Conservation (phyloP, 768 basidiomycete species). For the Erythrobasidium yunnanense region DNA sequence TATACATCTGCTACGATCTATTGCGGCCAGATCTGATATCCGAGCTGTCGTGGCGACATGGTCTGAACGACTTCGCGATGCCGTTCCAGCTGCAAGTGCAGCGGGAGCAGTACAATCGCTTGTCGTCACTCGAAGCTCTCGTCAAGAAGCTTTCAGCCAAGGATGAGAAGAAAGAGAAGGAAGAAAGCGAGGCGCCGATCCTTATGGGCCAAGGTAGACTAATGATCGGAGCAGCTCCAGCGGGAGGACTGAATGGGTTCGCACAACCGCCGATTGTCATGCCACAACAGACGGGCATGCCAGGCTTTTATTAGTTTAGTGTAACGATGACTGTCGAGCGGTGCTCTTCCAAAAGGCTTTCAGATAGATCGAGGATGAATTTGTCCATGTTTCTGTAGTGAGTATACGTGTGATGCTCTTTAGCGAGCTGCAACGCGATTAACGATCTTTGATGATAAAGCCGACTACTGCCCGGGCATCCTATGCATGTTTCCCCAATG, state of each 20-base stretch:
- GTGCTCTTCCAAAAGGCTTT: too few relatives aligned
- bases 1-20: conserved; percentile 92
- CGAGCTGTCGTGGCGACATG: conserved; percentile 92
- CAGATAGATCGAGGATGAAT: too few relatives aligned
- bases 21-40: conserved; percentile 82
- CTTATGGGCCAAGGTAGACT: not conserved
- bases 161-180: conserved; percentile 76
- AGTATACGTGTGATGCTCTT: too few relatives aligned
- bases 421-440: too few relatives aligned
- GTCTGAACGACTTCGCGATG: conserved; percentile 93
- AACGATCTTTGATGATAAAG: too few relatives aligned
- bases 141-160: conserved; percentile 77
- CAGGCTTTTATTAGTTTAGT: conserved; percentile 13
- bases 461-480: too few relatives aligned
- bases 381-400: too few relatives aligned
- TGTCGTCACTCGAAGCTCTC: conserved; percentile 73
- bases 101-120: conserved; percentile 46
- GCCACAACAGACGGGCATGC: conserved; percentile 23
- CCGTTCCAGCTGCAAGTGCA: conserved; percentile 85
- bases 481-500: too few relatives aligned
- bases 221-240: conserved; percentile 8
- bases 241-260: conserved; percentile 6
- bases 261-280: conserved; percentile 7
- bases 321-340: too few relatives aligned
- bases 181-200: conserved; percentile 69